These are phyloP conservation scores for Hepatocystis sp. DNA, from an alignment of 169 alveolate genomes.

Conservation along the genomic window DNA sequence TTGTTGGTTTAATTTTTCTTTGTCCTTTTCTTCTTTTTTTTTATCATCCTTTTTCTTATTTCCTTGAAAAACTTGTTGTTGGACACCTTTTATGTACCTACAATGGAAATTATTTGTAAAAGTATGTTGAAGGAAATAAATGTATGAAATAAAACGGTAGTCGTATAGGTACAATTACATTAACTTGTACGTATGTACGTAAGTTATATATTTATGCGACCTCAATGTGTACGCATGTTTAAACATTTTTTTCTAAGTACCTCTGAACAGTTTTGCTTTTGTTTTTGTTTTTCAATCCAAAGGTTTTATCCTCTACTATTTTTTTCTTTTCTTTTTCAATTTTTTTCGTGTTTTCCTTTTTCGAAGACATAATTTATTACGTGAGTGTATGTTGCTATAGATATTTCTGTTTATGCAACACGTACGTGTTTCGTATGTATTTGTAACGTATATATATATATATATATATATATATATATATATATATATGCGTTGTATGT, in stretches of 20 bases:
- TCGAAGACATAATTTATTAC: constrained; percentile 84
- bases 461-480: too few species aligned
- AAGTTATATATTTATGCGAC: not conserved
- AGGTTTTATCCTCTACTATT: constrained; percentile 98
- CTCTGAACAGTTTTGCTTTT: constrained; percentile 97
- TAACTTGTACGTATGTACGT: not conserved
- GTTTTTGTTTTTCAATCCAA: constrained; percentile 98
- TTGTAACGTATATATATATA: too few species aligned
- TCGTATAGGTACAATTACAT: not conserved
- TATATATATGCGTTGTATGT: not conserved
- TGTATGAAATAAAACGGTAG: too few species aligned
- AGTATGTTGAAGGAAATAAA: too few species aligned
- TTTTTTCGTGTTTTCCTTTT: constrained; percentile 92
- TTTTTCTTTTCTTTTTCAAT: constrained; percentile 97
- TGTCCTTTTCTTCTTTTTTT: constrained; percentile 94
- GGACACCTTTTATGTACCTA: constrained; percentile 87
- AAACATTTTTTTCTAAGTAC: constrained; percentile 79
- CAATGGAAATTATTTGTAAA: not conserved
- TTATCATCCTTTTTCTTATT: constrained; percentile 85
- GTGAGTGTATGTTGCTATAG: not conserved
- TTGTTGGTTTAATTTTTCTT: constrained; percentile 94
- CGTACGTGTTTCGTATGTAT: not conserved
- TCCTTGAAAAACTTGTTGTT: constrained; percentile 86
- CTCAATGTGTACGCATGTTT: not conserved
- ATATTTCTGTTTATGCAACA: not conserved